A percentile compares a stretch with the other conserved stretches of the same genome.
Evolutionary conservation across 768 basidiomycete species (phyloP).

Genomic region (Naematelia aurantialba): DNA sequence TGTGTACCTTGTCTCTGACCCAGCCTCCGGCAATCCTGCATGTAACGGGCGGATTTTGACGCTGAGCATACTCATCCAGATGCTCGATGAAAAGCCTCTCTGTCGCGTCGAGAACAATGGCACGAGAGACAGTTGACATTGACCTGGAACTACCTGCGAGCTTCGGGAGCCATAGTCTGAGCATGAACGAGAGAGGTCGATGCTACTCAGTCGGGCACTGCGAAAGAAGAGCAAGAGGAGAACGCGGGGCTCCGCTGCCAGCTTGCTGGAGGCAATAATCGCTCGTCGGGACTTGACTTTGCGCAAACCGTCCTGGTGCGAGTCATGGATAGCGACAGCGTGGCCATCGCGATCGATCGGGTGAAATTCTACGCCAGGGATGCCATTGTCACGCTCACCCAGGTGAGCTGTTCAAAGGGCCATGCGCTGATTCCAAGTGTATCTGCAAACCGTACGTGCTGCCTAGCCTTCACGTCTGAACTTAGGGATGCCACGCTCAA

Average conservation of each 20-base stretch:
- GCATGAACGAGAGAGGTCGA: too few relatives aligned
- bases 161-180: too few relatives aligned
- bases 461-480: conserved; percentile 56
- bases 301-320: too few relatives aligned
- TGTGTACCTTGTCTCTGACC: conserved; percentile 90
- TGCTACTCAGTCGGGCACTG: too few relatives aligned
- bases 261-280: too few relatives aligned
- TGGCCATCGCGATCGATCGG: conserved; percentile 48
- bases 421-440: conserved; percentile 24
- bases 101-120: conserved; percentile 61
- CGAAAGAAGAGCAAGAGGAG: too few relatives aligned
- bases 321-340: conserved; percentile 36
- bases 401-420: conserved; percentile 25
- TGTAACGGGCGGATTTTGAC: conserved; percentile 57
- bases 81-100: conserved; percentile 70
- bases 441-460: conserved; percentile 51
- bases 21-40: conserved; percentile 97
- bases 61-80: conserved; percentile 70
- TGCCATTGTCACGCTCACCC: conserved; percentile 42
- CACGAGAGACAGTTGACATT: not conserved
- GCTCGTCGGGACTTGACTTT: too few relatives aligned
- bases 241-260: too few relatives aligned
- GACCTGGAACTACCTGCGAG: not conserved
- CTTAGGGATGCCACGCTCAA: conserved; percentile 69
- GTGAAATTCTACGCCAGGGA: conserved; percentile 49